These are phyloP conservation scores for Pseudocercospora cruenta DNA, from an alignment of 2,329 filamentous ascomycete species.

Conservation along the genomic window DNA sequence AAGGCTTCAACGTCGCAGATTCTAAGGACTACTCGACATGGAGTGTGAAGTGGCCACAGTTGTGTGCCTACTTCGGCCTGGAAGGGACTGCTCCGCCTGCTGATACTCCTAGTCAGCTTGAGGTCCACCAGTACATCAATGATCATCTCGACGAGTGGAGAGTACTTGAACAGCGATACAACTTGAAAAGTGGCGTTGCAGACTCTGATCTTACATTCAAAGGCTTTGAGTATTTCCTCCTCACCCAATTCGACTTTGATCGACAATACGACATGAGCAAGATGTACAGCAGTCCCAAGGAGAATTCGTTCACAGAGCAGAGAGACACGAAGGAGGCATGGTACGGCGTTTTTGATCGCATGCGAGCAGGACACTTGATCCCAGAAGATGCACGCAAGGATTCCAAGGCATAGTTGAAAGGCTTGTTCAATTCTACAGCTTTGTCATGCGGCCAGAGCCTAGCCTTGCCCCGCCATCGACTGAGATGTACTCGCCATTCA, in stretches of 20 bases:
- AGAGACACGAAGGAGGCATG: conserved; percentile 44
- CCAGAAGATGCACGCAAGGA: conserved; percentile 29
- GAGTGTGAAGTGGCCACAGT: conserved; percentile 30
- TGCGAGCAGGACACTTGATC: conserved; percentile 48
- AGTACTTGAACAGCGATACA: conserved; percentile 40
- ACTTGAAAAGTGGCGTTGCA: conserved; percentile 44
- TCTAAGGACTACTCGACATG: conserved; percentile 27
- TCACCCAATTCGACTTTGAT: conserved; percentile 51
- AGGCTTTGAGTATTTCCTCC: conserved; percentile 49
- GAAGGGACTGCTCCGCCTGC: conserved; percentile 25
- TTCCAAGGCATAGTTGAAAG: conserved; percentile 6
- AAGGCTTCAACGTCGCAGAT: conserved; percentile 33
- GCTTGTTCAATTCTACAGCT: conserved; percentile 19
- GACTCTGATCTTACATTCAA: conserved; percentile 42
- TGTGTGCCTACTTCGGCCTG: conserved; percentile 31
- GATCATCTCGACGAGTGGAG: conserved; percentile 40
- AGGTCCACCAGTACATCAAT: conserved; percentile 43
- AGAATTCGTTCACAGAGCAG: conserved; percentile 48
- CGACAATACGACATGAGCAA: conserved; percentile 48
- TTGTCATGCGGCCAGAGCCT: conserved; percentile 31
- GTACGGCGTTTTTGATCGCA: conserved; percentile 49
- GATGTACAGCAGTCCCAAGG: conserved; percentile 41
- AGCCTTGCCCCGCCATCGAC: conserved; percentile 65
- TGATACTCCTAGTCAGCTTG: conserved; percentile 31
- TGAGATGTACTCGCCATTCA: conserved; percentile 71